A percentile compares a stretch with the other conserved stretches of the same genome.
phyloP scores from a whole-genome alignment of 2,329 filamentous ascomycete species.

The Fusarium mexicanum region DNA sequence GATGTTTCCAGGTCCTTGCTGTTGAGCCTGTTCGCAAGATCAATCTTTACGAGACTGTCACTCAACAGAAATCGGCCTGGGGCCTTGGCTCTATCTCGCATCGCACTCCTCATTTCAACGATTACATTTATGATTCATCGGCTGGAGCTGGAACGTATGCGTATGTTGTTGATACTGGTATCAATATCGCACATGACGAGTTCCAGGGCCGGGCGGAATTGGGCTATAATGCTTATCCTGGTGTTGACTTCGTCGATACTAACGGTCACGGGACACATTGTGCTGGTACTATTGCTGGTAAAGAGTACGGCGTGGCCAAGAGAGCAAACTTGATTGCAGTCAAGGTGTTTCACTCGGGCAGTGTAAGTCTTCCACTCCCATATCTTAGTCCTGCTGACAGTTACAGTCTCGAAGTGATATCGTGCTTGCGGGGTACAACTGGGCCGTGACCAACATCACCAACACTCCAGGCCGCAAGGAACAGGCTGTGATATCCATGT shows the following conservation, averaged over 20 bases:
- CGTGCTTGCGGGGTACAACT: constrained; percentile 48
- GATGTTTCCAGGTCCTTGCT: constrained; percentile 43
- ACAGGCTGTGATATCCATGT: constrained; percentile 65
- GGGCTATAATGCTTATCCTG: constrained; percentile 49
- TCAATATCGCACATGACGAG: constrained; percentile 56
- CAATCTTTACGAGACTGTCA: constrained; percentile 44
- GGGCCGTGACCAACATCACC: constrained; percentile 55
- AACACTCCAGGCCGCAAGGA: constrained; percentile 49
- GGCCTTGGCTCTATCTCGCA: constrained; percentile 58
- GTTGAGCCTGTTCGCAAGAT: constrained; percentile 48
- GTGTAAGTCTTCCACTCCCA: constrained; percentile 3
- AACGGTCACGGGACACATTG: constrained; percentile 60
- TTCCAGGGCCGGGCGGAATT: constrained; percentile 55
- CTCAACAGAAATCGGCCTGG: constrained; percentile 53
- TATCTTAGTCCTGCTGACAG: neutral
- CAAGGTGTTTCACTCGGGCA: constrained; percentile 53
- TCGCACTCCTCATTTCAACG: constrained; percentile 44
- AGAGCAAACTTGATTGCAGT: constrained; percentile 54
- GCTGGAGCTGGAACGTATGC: constrained; percentile 56
- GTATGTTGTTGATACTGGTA: constrained; percentile 67
- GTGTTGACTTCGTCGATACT: constrained; percentile 47
- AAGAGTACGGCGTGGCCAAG: constrained; percentile 58
- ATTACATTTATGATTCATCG: constrained; percentile 54
- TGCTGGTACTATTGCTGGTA: constrained; percentile 57
- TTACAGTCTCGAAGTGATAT: constrained; percentile 38